Conservation (phyloP, 345 rosid genomes). For the Cardamine chenopodiifolia region DNA sequence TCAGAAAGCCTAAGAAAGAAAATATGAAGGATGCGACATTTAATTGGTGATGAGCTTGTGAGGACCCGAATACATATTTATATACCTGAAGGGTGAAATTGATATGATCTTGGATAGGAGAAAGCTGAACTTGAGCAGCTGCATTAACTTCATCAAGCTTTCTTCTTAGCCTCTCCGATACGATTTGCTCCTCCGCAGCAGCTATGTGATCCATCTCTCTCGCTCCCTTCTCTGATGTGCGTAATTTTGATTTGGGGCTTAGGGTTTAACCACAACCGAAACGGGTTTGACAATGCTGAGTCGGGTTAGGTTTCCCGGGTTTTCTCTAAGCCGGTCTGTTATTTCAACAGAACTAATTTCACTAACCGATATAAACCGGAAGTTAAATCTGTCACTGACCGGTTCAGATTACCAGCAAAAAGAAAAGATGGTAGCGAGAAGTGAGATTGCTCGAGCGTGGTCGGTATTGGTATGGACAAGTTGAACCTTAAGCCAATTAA, state of each 20-base stretch:
- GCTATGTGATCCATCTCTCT: constrained; percentile 65
- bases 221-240: neutral
- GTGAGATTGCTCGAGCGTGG: neutral
- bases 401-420: neutral
- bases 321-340: neutral
- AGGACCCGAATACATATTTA: neutral
- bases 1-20: neutral
- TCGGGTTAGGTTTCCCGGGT: neutral
- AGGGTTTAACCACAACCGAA: constrained; percentile 22
- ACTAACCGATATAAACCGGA: constrained; percentile 19
- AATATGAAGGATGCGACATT: neutral
- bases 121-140: constrained; percentile 78
- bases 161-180: constrained; percentile 64
- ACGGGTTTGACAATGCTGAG: neutral
- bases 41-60: neutral
- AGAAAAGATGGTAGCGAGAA: neutral
- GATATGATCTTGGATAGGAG: constrained; percentile 80
- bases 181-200: constrained; percentile 65
- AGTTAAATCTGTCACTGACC: neutral
- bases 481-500: neutral
- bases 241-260: constrained; percentile 20
- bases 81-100: constrained; percentile 88
- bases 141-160: constrained; percentile 71
- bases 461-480: neutral
- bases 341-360: neutral